Evolutionary conservation across 805 yeast species (phyloP).

Genomic region (Kazachstania bromeliacearum): DNA sequence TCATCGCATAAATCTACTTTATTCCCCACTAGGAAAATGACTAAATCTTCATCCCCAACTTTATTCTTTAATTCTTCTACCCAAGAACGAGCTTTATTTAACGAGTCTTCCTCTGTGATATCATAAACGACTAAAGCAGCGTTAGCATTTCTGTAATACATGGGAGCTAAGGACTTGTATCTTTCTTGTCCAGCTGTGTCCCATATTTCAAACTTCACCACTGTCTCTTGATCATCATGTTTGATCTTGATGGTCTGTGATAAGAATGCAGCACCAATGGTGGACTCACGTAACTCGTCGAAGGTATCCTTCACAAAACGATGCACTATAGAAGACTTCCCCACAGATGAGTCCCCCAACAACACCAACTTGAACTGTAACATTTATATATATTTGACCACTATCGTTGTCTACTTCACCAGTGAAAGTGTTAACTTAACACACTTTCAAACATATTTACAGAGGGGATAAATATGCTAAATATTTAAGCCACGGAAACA

Average conservation of each 20-base stretch:
- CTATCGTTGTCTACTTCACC: no score
- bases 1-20: slow-evolving; percentile 60
- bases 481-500: no score
- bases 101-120: slow-evolving; percentile 58
- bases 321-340: slow-evolving; percentile 71
- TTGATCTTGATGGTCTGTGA: slow-evolving; percentile 56
- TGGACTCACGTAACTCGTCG: slow-evolving; percentile 74
- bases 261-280: slow-evolving; percentile 97
- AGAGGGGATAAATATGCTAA: no score
- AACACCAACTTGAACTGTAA: slow-evolving; percentile 60
- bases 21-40: slow-evolving; percentile 83
- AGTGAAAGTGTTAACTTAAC: background rate
- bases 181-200: slow-evolving; percentile 97
- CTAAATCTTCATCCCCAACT: slow-evolving; percentile 57
- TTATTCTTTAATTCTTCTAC: slow-evolving; percentile 83
- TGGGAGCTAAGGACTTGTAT: slow-evolving; percentile 72
- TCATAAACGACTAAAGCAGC: slow-evolving; percentile 87
- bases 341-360: slow-evolving; percentile 77
- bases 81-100: slow-evolving; percentile 80
- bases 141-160: slow-evolving; percentile 74
- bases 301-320: slow-evolving; percentile 68
- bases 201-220: slow-evolving; percentile 62
- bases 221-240: slow-evolving; percentile 15
- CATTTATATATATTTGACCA: no score
- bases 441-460: background rate